Percentiles rank a stretch among this genome's conserved stretches.
Evolutionary conservation across 2,329 filamentous ascomycete genomes (phyloP).

Genomic region (Xylaria sp.): DNA sequence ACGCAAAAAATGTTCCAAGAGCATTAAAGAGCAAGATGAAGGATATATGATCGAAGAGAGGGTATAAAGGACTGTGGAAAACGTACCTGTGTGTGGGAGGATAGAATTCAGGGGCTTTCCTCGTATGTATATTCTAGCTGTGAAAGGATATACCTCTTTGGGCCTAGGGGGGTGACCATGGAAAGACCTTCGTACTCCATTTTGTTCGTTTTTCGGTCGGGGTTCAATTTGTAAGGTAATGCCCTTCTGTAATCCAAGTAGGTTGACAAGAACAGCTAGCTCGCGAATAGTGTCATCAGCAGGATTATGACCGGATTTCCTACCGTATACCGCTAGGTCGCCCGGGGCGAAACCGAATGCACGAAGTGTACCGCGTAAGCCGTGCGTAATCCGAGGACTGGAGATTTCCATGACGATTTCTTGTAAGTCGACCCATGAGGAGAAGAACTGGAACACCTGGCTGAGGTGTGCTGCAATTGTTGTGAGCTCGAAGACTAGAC

Average conservation of each 20-base stretch:
- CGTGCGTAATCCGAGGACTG: background rate
- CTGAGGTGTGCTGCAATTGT: conserved; percentile 17
- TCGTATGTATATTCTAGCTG: conserved; percentile 14
- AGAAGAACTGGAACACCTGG: conserved; percentile 16
- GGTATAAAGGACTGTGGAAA: no score
- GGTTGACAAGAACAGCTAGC: conserved; percentile 15
- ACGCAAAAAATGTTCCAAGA: no score
- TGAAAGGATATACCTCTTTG: conserved; percentile 23
- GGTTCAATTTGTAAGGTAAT: conserved; percentile 5
- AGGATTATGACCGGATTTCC: conserved; percentile 17
- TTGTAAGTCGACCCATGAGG: conserved; percentile 25
- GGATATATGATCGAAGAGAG: no score
- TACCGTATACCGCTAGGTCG: conserved; percentile 4
- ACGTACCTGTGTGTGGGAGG: conserved; percentile 9
- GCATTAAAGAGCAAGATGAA: no score
- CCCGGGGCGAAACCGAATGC: conserved; percentile 11
- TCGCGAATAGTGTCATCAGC: conserved; percentile 19
- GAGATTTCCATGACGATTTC: conserved; percentile 13
- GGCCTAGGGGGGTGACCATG: conserved; percentile 9
- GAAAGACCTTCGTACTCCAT: conserved; percentile 1
- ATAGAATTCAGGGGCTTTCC: conserved; percentile 9
- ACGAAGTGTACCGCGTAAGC: conserved; percentile 20
- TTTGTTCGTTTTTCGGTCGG: background rate
- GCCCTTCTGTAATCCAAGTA: conserved; percentile 3
- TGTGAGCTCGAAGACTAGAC: conserved; percentile 12